Evolutionary conservation across 2,329 filamentous ascomycete species (phyloP).

Genomic region (Fusarium sp.): DNA sequence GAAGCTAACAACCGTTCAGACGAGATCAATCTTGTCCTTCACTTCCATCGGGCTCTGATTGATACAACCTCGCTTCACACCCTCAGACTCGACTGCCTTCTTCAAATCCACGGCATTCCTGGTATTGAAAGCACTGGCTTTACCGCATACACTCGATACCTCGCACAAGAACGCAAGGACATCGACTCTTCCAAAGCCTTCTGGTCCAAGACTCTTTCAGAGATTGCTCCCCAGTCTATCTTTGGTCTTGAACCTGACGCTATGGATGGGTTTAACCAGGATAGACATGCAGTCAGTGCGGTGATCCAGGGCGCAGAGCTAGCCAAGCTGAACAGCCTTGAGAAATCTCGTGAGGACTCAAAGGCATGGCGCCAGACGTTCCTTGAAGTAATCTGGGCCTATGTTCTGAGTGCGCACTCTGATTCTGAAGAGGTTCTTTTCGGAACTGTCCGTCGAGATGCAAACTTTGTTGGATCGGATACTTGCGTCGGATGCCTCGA

Average conservation of each 20-base stretch:
- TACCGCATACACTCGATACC: not conserved
- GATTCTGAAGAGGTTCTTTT: constrained; percentile 4
- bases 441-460: constrained; percentile 1
- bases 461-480: not conserved
- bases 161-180: not conserved
- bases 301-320: not conserved
- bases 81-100: not conserved
- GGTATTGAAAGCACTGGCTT: constrained; percentile 6
- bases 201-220: not conserved
- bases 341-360: not conserved
- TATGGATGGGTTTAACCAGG: not conserved
- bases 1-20: not conserved
- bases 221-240: not conserved
- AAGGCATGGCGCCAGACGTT: constrained; percentile 3
- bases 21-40: not conserved
- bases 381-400: not conserved
- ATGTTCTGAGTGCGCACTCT: not conserved
- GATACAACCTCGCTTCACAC: not conserved
- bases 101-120: not conserved
- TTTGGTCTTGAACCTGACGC: not conserved
- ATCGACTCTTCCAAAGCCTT: not conserved
- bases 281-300: constrained; percentile 1
- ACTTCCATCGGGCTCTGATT: not conserved
- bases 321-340: not conserved
- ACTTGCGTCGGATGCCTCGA: constrained; percentile 6